Base-by-base conservation (phyloP, 208 protist species). In the Herpetomonas samuelpessoai region DNA sequence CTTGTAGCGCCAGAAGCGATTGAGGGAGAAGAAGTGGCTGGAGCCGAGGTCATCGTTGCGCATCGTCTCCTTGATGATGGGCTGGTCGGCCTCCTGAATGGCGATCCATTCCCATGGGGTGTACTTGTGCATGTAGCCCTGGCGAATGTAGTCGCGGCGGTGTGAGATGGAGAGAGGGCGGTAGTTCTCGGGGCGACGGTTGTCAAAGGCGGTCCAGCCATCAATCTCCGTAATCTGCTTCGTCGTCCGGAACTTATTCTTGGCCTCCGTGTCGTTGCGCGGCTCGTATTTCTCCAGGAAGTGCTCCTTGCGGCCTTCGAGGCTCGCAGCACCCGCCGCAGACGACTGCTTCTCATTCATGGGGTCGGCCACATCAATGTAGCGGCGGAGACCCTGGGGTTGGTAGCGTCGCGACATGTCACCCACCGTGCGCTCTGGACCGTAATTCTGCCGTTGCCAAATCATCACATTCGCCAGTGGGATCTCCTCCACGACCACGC, bases 51-150 rank as follows among this genome's bases (percentile, higher is more conserved):
- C 76, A 60, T 96, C 87, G 35, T 71, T 56, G 26, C 86, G 84
- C 19, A 94, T 83, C 53, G 88, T 89, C 29, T 93, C 87, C 6
- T 79, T 56, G 25, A 96, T 76, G 46, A 96, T 63, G 3, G 90
- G 90, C 73, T 96, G 90, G 64, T 96, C 90, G 10, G 72, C 87
- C 62, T 94, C 87, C 70, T 96, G 90, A 18, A 86, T 58, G n/a
- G 76, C 71, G 53, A 96, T 96, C 87, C 86, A 94, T 61, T 96
- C 86, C 90, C 90, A 96, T 53, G 90, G 90, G 16, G 90, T 96
- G 74, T 76, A 96, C 56, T 76, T 73, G 41, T 85, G 90, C 64
- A 90, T 63, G 79, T 94, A 96, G 35, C 87, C 87, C 50, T 84
- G 77, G 2, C 86, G 82, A 35, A 96, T 71, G 69, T 96, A 96